A percentile compares a stretch with the other conserved stretches of the same genome.
phyloP scores from a whole-genome alignment of 2,329 filamentous ascomycete genomes.

The Parascedosporium putredinis region DNA sequence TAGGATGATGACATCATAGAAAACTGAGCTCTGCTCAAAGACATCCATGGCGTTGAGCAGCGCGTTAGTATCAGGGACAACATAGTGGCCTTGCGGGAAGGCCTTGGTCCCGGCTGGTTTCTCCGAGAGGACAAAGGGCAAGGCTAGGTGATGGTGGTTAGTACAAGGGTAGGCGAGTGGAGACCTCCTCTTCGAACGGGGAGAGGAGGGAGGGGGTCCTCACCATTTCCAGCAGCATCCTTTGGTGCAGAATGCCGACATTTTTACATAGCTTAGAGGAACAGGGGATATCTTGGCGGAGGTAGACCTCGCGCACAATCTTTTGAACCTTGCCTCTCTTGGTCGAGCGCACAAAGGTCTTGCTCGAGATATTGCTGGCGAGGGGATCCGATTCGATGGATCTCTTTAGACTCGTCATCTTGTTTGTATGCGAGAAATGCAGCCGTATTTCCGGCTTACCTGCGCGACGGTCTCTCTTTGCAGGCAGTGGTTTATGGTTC shows the following conservation, averaged over 20 bases:
- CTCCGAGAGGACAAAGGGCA: constrained; percentile 80
- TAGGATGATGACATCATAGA: constrained; percentile 93
- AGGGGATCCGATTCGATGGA: constrained; percentile 39
- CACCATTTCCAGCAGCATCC: constrained; percentile 70
- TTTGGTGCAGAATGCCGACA: constrained; percentile 67
- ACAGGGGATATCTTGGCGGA: constrained; percentile 94
- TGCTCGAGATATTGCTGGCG: constrained; percentile 77
- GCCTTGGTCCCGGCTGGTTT: constrained; percentile 73
- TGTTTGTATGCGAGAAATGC: constrained; percentile 9
- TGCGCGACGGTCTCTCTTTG: no score
- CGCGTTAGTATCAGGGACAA: constrained; percentile 93
- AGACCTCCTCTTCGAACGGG: neutral
- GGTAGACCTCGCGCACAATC: constrained; percentile 92
- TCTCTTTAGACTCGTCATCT: constrained; percentile 58
- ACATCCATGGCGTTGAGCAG: constrained; percentile 93
- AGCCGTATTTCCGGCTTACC: no score
- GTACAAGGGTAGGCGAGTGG: neutral
- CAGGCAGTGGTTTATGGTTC: no score
- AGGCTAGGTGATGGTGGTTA: constrained; percentile 36
- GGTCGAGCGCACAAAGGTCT: constrained; percentile 89
- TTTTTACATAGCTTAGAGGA: constrained; percentile 77
- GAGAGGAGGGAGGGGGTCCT: constrained; percentile 16
- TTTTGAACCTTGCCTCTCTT: constrained; percentile 97
- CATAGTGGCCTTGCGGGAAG: constrained; percentile 82
- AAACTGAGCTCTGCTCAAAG: constrained; percentile 83